These are phyloP conservation scores for Phytophthora pluvialis DNA, from an alignment of 352 stramenopile genomes.

Conservation along the genomic window DNA sequence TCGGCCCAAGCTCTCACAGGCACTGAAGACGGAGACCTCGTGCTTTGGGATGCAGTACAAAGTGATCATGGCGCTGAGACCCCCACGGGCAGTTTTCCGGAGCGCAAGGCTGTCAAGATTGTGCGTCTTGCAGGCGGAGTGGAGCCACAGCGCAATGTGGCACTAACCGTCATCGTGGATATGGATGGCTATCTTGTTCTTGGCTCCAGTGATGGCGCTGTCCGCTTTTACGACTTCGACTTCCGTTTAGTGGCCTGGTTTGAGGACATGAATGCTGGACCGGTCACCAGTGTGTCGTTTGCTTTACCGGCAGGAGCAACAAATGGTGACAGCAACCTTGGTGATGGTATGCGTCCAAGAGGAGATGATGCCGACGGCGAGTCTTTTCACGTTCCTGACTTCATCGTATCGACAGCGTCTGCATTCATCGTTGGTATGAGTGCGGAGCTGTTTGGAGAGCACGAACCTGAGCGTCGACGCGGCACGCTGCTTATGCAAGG, in stretches of 20 bases:
- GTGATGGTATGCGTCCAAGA: slow-evolving; percentile 1
- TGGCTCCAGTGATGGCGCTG: slow-evolving; percentile 87
- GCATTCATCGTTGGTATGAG: slow-evolving; percentile 91
- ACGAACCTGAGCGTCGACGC: slow-evolving; percentile 83
- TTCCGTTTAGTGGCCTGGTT: slow-evolving; percentile 94
- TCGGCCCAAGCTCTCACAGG: slow-evolving; percentile 85
- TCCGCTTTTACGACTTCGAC: slow-evolving; percentile 95
- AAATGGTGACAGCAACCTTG: slow-evolving; percentile 24
- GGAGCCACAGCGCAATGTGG: slow-evolving; percentile 58
- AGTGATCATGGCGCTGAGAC: slow-evolving; percentile 28
- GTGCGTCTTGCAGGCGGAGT: slow-evolving; percentile 65
- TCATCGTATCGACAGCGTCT: slow-evolving; percentile 88
- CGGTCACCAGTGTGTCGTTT: slow-evolving; percentile 92
- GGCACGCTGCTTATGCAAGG: slow-evolving; percentile 93
- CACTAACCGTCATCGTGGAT: slow-evolving; percentile 68
- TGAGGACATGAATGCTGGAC: slow-evolving; percentile 92
- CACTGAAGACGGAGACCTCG: slow-evolving; percentile 86
- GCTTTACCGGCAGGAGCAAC: slow-evolving; percentile 28
- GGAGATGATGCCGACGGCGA: slow-evolving; percentile 44
- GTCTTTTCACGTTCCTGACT: slow-evolving; percentile 86
- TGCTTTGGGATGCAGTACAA: slow-evolving; percentile 86
- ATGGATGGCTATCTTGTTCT: slow-evolving; percentile 92
- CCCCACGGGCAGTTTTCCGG: slow-evolving; percentile 44
- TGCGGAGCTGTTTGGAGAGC: slow-evolving; percentile 81
- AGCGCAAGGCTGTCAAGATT: slow-evolving; percentile 87